A percentile compares a stretch with the other conserved stretches of the same genome.
phyloP scores from a whole-genome alignment of 2,329 filamentous ascomycete genomes.

The Pyrenochaeta sp. region DNA sequence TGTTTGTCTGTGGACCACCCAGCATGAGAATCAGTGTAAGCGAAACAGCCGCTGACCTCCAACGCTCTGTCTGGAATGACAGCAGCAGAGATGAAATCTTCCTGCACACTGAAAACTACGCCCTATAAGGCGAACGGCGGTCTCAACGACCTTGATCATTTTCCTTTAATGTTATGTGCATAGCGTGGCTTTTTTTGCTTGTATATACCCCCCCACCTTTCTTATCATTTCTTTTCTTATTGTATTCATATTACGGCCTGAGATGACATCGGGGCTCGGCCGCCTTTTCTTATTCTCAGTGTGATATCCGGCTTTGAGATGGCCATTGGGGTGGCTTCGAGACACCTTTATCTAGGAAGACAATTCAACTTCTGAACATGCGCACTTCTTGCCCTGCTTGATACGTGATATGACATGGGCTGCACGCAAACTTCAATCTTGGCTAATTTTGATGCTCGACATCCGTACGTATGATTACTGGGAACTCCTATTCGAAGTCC shows the following conservation, averaged over 20 bases:
- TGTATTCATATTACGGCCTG: conserved; percentile 17
- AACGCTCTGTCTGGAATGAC: conserved; percentile 83
- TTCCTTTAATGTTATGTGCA: conserved; percentile 32
- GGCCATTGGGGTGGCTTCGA: conserved; percentile 1
- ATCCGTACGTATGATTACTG: no score
- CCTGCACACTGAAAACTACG: conserved; percentile 94
- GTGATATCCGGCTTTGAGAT: conserved; percentile 16
- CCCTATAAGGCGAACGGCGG: conserved; percentile 64
- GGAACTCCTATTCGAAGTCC: no score
- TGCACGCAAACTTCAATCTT: no score
- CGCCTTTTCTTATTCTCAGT: conserved; percentile 7
- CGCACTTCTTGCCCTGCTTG: background rate
- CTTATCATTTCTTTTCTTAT: conserved; percentile 12
- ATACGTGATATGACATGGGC: no score
- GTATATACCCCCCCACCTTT: conserved; percentile 30
- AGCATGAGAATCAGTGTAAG: conserved; percentile 88
- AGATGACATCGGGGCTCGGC: background rate
- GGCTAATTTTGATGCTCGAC: no score
- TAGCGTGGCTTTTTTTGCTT: conserved; percentile 30
- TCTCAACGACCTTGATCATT: background rate
- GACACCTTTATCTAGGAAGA: background rate
- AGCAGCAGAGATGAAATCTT: conserved; percentile 87
- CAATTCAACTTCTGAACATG: background rate
- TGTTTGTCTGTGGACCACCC: conserved; percentile 92
- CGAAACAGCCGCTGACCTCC: conserved; percentile 82